Evolutionary conservation across 2,329 filamentous ascomycete genomes (phyloP).

Genomic region (Whalleya microplaca): DNA sequence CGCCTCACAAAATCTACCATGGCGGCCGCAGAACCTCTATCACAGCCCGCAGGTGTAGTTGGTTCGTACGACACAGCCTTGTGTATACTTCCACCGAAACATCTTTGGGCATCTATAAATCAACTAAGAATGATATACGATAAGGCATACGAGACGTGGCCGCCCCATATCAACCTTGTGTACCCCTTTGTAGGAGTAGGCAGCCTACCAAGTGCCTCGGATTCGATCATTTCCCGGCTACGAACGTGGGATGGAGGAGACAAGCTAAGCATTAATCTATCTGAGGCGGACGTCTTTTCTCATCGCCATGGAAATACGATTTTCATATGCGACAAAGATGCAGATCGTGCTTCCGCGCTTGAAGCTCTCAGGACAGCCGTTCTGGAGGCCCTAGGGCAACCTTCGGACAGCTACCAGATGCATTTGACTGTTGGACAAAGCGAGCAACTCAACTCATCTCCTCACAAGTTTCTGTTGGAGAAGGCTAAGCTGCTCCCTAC

Average conservation of each 20-base stretch:
- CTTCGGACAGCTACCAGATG: constrained; percentile 40
- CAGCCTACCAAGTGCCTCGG: constrained; percentile 47
- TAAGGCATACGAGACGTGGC: constrained; percentile 64
- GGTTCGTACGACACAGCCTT: constrained; percentile 62
- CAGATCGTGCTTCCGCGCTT: constrained; percentile 29
- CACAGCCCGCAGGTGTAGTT: constrained; percentile 12
- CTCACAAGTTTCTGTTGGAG: constrained; percentile 55
- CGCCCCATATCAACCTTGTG: constrained; percentile 67
- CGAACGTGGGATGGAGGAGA: constrained; percentile 15
- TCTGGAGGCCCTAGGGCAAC: constrained; percentile 42
- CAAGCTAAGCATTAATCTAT: constrained; percentile 40
- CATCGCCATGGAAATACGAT: constrained; percentile 56
- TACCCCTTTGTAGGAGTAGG: constrained; percentile 65
- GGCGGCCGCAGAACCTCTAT: constrained; percentile 18
- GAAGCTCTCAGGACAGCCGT: constrained; percentile 40
- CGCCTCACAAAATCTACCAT: constrained; percentile 10
- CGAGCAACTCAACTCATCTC: constrained; percentile 46
- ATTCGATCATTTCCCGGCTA: constrained; percentile 44
- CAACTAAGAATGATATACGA: constrained; percentile 65
- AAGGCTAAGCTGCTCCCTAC: constrained; percentile 55
- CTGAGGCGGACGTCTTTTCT: constrained; percentile 50
- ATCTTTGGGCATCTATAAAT: constrained; percentile 54
- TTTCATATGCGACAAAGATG: constrained; percentile 44
- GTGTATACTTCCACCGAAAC: constrained; percentile 58
- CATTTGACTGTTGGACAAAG: constrained; percentile 67